Evolutionary conservation across 805 yeast species (phyloP), one percentile per base, ranked within the genome.

Genomic region (Candida adriatica): DNA sequence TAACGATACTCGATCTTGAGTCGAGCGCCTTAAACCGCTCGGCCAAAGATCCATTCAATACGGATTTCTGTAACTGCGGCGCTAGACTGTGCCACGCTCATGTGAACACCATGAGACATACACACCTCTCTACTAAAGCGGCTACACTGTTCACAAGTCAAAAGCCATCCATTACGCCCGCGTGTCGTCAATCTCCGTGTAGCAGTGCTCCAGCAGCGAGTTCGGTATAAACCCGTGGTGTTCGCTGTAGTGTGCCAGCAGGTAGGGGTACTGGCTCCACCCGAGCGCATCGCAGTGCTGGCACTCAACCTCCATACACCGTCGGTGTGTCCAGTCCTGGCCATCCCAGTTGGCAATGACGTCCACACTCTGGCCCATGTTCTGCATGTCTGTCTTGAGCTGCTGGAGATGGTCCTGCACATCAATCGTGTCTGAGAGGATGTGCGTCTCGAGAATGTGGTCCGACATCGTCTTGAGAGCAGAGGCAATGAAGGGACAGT

Each of bases 1-100:
- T 40, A 34, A 40, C 43, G 43, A 40, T 40, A 40, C 43, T 40
- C 30, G 43, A 40, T 40, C 43, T 40, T 40, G 43, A 40, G 43
- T 40, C 43, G 30, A 40, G 43, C 43, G 43, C 43, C 43, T 40
- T 40, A 40, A 40, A 40, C 43, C 43, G 43, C 43, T 40, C 43
- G 43, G 43, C 43, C 43, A 40, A 37, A 40, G 43, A 40, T 40
- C 43, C 43, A 40, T n/a, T n/a, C n/a, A n/a, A n/a, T n/a, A n/a
- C n/a, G n/a, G n/a, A n/a, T n/a, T n/a, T n/a, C n/a, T n/a, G n/a
- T n/a, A n/a, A n/a, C n/a, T n/a, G n/a, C n/a, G n/a, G n/a, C n/a
- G n/a, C n/a, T n/a, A n/a, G n/a, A n/a, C n/a, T n/a, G n/a, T n/a
- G n/a, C n/a, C n/a, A n/a, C n/a, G n/a, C n/a, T n/a, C n/a, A n/a